These are phyloP conservation scores for Xylaria telfairii DNA, from an alignment of 495 filamentous ascomycete species.

Conservation along the genomic window DNA sequence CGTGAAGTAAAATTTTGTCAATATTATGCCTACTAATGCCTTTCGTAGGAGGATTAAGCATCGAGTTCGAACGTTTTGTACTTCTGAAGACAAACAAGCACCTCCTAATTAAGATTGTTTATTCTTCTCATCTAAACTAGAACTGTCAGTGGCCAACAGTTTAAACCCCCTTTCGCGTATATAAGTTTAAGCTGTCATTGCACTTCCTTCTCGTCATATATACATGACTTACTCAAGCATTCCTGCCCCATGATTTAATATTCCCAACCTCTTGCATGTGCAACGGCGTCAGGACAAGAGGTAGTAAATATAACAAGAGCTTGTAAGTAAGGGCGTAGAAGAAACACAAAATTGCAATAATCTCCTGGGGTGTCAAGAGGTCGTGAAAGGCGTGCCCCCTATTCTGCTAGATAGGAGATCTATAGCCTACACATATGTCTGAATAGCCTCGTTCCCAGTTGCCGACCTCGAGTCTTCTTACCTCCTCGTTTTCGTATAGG, in stretches of 20 bases:
- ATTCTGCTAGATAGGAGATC: no score
- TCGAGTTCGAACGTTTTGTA: neutral
- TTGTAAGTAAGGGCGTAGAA: no score
- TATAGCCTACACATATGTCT: no score
- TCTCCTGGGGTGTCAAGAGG: no score
- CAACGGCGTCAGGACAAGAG: neutral
- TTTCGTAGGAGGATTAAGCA: neutral
- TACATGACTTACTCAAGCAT: neutral
- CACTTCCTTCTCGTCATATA: neutral
- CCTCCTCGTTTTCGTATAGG: no score
- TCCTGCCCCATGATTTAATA: neutral
- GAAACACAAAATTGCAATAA: no score
- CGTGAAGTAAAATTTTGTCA: neutral
- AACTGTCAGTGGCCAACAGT: neutral
- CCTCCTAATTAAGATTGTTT: neutral
- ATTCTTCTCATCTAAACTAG: neutral
- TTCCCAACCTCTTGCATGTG: neutral
- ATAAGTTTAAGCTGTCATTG: neutral
- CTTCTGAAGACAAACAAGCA: neutral
- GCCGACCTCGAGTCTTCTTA: no score
- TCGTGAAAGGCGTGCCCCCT: no score
- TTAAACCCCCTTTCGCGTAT: neutral
- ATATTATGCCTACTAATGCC: neutral
- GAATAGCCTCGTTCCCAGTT: no score
- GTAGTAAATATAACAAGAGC: neutral